These are phyloP conservation scores for Plectosphaerella cucumerina DNA, from an alignment of 2,329 filamentous ascomycete genomes.

Conservation along the genomic window DNA sequence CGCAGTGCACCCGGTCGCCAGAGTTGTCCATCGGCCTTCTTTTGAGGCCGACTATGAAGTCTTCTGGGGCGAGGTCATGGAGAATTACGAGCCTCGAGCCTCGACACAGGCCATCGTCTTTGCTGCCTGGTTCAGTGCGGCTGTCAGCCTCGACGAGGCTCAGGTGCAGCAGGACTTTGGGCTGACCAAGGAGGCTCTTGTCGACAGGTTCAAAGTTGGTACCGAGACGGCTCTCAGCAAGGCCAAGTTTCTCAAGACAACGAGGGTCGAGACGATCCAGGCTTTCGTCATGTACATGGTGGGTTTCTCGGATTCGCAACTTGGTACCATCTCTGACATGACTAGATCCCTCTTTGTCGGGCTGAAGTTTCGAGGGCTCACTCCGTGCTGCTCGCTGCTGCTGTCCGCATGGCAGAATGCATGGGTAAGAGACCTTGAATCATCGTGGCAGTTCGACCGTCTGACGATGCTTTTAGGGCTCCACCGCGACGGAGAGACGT, in stretches of 20 bases:
- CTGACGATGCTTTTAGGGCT: conserved; percentile 35
- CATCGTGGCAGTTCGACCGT: background rate
- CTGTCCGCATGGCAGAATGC: conserved; percentile 70
- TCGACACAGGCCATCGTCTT: conserved; percentile 68
- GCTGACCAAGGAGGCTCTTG: conserved; percentile 49
- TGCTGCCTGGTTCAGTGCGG: conserved; percentile 64
- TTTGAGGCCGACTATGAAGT: conserved; percentile 60
- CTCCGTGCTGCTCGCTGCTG: conserved; percentile 67
- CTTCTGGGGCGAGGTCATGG: conserved; percentile 61
- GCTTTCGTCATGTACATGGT: conserved; percentile 75
- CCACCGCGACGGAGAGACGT: conserved; percentile 65
- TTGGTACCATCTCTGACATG: conserved; percentile 11
- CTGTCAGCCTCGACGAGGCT: conserved; percentile 59
- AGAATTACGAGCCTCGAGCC: conserved; percentile 56
- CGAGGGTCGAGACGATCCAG: conserved; percentile 67
- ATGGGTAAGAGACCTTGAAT: conserved; percentile 41
- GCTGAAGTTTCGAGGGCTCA: conserved; percentile 70
- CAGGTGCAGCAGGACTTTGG: conserved; percentile 47
- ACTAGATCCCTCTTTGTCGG: conserved; percentile 65
- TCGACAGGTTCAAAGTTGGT: conserved; percentile 60
- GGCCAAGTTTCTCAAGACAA: conserved; percentile 68
- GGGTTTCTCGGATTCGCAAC: conserved; percentile 22
- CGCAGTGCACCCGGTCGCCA: conserved; percentile 64
- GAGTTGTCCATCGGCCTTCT: conserved; percentile 62
- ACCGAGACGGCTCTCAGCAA: conserved; percentile 64